A percentile compares a stretch with the other conserved stretches of the same genome.
These are phyloP conservation scores for Aspergillus nanangensis DNA, from an alignment of 495 filamentous ascomycete species.

Conservation along the genomic window DNA sequence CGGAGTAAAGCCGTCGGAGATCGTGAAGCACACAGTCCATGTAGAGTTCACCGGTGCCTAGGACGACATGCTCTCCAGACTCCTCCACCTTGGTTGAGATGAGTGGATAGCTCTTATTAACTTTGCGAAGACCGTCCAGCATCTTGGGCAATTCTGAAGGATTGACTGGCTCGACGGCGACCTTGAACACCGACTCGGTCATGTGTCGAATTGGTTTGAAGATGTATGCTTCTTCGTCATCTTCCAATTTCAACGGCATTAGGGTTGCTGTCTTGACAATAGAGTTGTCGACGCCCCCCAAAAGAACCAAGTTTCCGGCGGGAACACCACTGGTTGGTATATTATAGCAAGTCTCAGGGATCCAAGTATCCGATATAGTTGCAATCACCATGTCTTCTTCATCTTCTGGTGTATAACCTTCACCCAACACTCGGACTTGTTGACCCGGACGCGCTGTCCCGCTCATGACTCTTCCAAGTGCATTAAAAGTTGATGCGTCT, in stretches of 20 bases:
- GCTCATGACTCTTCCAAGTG: conserved; percentile 90
- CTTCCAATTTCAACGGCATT: conserved; percentile 72
- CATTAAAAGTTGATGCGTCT: conserved; percentile 83
- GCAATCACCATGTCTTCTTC: conserved; percentile 95
- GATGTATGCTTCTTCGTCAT: conserved; percentile 88
- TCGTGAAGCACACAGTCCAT: conserved; percentile 99
- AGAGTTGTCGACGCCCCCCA: conserved; percentile 92
- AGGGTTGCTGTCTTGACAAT: conserved; percentile 98
- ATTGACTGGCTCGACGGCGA: conserved; percentile 96
- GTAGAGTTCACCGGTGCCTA: conserved; percentile 94
- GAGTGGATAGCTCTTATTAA: conserved; percentile 96
- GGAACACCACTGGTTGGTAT: conserved; percentile 87
- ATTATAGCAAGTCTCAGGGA: conserved; percentile 91
- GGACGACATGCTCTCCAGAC: conserved; percentile 92
- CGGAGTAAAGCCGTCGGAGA: conserved; percentile 86
- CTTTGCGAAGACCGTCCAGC: conserved; percentile 91
- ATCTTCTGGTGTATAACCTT: conserved; percentile 94
- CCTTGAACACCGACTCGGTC: conserved; percentile 96
- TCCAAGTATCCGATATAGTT: conserved; percentile 85
- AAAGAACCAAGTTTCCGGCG: conserved; percentile 89
- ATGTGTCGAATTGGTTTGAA: conserved; percentile 92
- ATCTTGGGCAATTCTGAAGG: conserved; percentile 99
- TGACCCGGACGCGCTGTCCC: conserved; percentile 79
- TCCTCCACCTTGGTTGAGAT: conserved; percentile 97
- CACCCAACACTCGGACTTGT: conserved; percentile 87